phyloP scores from a whole-genome alignment of 2,329 filamentous ascomycete species.

The Tolypocladium album region DNA sequence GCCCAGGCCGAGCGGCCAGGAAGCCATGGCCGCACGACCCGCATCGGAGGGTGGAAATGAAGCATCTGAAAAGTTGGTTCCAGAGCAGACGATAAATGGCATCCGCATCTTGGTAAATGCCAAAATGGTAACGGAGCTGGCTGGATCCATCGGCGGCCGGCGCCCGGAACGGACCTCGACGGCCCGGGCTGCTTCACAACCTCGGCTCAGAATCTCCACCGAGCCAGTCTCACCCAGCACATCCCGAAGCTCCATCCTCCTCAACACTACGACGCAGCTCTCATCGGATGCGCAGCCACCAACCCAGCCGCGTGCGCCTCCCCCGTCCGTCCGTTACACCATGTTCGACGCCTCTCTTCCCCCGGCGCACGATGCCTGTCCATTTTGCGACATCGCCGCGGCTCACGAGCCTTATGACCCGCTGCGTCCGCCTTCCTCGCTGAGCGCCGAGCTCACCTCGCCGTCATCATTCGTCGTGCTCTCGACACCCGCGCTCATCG shows the following conservation, averaged over 20 bases:
- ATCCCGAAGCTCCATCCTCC: not conserved
- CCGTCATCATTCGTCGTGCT: constrained; percentile 57
- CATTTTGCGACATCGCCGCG: constrained; percentile 51
- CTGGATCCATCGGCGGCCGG: not conserved
- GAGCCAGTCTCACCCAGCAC: not conserved
- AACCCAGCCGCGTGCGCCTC: not conserved
- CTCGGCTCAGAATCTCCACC: not conserved
- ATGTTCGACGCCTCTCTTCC: constrained; percentile 25
- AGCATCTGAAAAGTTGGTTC: not conserved
- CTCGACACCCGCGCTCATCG: constrained; percentile 65
- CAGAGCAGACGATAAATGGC: not conserved
- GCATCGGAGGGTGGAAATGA: not conserved
- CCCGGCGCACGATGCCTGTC: constrained; percentile 31
- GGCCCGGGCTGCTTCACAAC: not conserved
- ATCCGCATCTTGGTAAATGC: no score
- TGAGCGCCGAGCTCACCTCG: constrained; percentile 21
- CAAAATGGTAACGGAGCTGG: not conserved
- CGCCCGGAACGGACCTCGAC: not conserved
- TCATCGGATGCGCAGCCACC: not conserved
- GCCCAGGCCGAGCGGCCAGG: not conserved
- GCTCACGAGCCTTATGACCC: constrained; percentile 38
- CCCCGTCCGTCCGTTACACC: not conserved
- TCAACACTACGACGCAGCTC: not conserved
- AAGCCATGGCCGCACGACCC: not conserved
- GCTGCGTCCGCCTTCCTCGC: constrained; percentile 26